Evolutionary conservation across 2,329 filamentous ascomycete species (phyloP), one percentile per base, ranked within the genome.

Genomic region (Lachnellula subtilissima): DNA sequence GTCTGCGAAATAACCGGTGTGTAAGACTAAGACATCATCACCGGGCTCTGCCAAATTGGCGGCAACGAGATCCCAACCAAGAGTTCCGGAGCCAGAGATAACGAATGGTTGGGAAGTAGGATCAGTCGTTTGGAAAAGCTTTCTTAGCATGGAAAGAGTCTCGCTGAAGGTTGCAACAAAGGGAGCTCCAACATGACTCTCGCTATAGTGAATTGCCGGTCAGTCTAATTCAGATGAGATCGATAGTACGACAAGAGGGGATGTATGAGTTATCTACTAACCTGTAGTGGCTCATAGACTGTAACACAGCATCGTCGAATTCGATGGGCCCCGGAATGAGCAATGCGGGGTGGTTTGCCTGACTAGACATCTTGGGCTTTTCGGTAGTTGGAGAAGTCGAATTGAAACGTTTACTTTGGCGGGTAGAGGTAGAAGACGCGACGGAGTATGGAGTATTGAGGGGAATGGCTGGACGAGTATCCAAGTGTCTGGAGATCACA

Each of bases 261-360:
- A 35, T 48, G 9, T 14, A 48, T 48, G 14, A 14, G 36, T 43
- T 28, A 12, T 25, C 67, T 64, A 64, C 75, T 68, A 77, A 91
- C 88, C 89, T 93, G 77, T 88, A 96, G 76, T 96, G 91, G 78
- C 88, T 87, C 93, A 97, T 97, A 59, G 91, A 90, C 74, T 92
- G 84, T 52, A 97, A 84, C 59, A 97, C 93, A 48, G 86, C 91
- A 93, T 97, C 93, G 73, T 97, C 93, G 71, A 97, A 97, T 78
- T 97, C 93, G 73, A 97, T 96, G 69, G 94, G 94, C 62, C 94
- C 94, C 50, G 94, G 94, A 70, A 99, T 97, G 76, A 99, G 85
- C 75, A 99, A 80, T 54, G 93, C 87, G 45, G 83, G 75, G 70
- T 87, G 84, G 50, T 77, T 73, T 54, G 82, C 77, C 66, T 86